Percentiles rank a stretch among this genome's conserved stretches.
Evolutionary conservation across 495 filamentous ascomycete genomes (phyloP).

Genomic region (Hypoxylon fragiforme): DNA sequence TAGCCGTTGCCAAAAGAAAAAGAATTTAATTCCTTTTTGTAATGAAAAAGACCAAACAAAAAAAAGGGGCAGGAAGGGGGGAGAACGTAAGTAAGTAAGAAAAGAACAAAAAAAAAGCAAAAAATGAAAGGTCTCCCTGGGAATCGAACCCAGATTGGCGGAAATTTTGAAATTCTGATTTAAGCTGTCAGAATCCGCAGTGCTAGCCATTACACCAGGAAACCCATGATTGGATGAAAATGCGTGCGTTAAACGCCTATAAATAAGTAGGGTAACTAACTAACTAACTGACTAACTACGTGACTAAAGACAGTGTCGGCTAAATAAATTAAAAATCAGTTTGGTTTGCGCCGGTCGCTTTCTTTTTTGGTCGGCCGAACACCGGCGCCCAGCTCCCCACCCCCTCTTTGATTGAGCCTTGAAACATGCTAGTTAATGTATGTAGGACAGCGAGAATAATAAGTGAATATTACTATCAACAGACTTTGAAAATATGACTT

Average conservation of each 20-base stretch:
- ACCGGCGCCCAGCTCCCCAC: no score
- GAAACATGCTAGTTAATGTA: no score
- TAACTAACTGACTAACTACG: no score
- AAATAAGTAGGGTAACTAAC: not conserved
- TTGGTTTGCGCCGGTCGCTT: not conserved
- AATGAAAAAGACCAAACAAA: no score
- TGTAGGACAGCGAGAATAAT: no score
- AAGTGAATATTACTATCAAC: no score
- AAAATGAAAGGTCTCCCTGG: slow-evolving; percentile 38
- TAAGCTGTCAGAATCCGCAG: slow-evolving; percentile 28
- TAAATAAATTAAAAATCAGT: not conserved
- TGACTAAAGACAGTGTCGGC: no score
- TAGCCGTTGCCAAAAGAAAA: not conserved
- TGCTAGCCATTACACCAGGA: slow-evolving; percentile 37
- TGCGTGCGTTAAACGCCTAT: not conserved
- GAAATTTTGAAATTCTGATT: slow-evolving; percentile 12
- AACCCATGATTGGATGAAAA: slow-evolving; percentile 19
- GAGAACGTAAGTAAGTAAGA: not conserved
- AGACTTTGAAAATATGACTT: no score
- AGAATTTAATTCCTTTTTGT: not conserved
- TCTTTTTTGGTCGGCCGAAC: no score
- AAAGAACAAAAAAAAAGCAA: not conserved
- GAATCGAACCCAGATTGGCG: slow-evolving; percentile 45
- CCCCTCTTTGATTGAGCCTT: no score
- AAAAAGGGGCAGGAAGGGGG: no score